Conservation (phyloP, 1,284 basidiomycete species). For the Malassezia dermatis region DNA sequence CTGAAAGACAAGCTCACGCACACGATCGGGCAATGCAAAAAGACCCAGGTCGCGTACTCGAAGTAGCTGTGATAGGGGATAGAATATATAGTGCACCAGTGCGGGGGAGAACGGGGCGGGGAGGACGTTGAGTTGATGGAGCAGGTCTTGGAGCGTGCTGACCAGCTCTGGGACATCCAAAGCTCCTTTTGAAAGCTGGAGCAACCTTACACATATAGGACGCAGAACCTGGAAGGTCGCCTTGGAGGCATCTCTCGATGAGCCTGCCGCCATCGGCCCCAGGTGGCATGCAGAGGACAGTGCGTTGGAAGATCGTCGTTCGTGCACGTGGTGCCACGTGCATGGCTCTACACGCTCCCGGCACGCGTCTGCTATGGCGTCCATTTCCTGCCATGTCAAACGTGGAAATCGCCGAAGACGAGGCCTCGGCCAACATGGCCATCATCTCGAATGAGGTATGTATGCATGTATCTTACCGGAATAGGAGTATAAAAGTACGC, state of each 20-base stretch:
- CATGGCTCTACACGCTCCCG: background rate
- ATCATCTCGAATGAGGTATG: conserved; percentile 38
- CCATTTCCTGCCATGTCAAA: conserved; percentile 20
- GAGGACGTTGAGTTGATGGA: background rate
- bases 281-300: background rate
- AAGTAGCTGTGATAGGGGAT: conserved; percentile 38
- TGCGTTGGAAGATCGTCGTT: background rate
- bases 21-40: conserved; percentile 23
- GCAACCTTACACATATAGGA: background rate
- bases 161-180: background rate
- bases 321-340: conserved; percentile 16
- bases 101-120: conserved; percentile 17
- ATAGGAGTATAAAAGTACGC: conserved; percentile 38
- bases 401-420: conserved; percentile 33
- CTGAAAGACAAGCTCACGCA: conserved; percentile 18
- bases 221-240: conserved; percentile 2
- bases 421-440: conserved; percentile 34
- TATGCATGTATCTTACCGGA: background rate
- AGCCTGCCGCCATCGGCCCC: background rate
- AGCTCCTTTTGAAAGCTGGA: background rate
- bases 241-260: background rate
- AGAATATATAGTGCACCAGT: conserved; percentile 40
- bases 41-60: conserved; percentile 18
- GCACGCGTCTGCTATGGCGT: background rate
- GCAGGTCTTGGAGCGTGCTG: background rate